Base-by-base conservation (phyloP, 495 filamentous ascomycete genomes). In the Xylaria curta region DNA sequence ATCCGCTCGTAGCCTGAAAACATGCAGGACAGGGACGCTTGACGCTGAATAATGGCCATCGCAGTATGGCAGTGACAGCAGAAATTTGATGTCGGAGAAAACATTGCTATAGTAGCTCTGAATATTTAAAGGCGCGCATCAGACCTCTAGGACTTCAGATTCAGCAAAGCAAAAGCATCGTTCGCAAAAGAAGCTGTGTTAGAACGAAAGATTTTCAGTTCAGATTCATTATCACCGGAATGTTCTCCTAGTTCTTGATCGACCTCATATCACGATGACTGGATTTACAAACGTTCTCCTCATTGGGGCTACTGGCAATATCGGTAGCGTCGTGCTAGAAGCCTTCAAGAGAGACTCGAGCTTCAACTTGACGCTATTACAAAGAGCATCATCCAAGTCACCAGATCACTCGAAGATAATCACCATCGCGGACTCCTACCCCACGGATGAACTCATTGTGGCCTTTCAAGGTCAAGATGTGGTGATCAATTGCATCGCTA, bases 401-500 rank as follows among this genome's bases (percentile, higher is more conserved):
- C 70, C 75, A 2, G 47, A 68, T 24, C 21, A 72, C 9, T 28
- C 76, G 12, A 70, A 65, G 49, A 47, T 63, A 44, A 69, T 79
- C 56, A 72, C 73, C 38, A 72, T 81, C 40, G 53, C 73, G 2
- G 75, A 79, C 70, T 68, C 70, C 6, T 75, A 78, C 70, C 78
- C 75, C 0, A 72, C 68, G 1, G 72, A 68, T 3, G 68, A 72
- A 19, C 75, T 78, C 40, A 58, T 73, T 51, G 38, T 71, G 31
- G 77, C 75, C 26, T 77, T 80, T 59, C 46, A 68, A 26, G 74
- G 74, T 10, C 72, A 77, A 15, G 76, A 80, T 54, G 73, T 68
- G 36, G 51, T 80, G 44, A 67, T 81, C 72, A 75, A 73, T 63
- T 75, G 80, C 51, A 76, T 86, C 21, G 74, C 73, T 9, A 70